Evolutionary conservation across 805 yeast genomes (phyloP), one percentile per base, ranked within the genome.

Genomic region (Suhomyces prunicola): DNA sequence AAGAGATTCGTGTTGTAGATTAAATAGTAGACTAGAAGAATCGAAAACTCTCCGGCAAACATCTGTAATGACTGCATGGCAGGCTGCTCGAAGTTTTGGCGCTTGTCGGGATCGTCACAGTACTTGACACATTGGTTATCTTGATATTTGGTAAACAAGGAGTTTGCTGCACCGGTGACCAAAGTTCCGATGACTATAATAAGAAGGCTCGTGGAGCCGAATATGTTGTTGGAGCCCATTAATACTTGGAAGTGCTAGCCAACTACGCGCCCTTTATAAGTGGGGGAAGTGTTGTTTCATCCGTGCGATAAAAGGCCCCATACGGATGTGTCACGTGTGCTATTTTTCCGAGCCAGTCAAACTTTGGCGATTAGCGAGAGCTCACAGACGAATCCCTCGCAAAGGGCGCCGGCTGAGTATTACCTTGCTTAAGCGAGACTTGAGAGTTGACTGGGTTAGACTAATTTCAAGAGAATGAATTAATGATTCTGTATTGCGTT

Each of bases 21-120:
- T 40, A 69, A 53, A 56, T 62, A 63, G 57, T 72, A 78, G 17
- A 77, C 76, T 6, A 78, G 42, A 66, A 76, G 78, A 48, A 84
- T 79, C 24, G 70, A 66, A 36, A 81, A 68, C 62, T 88, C 96
- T 23, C 92, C 96, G 4, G 86, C 65, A 62, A 88, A 88, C 94
- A 88, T 88, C 67, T 88, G 93, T 17, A 86, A 69, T 1, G 94
- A 85, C 65, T 88, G 94, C 35, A 88, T 64, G 6, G 86, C 90
- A 0, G 96, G 94, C 69, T 88, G 92, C 58, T 88, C 88, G 61
- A 87, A 88, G 53, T 71, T 67, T 36, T 70, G 66, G 46, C 74
- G 82, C n/a, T 68, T 65, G 1, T 72, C 54, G 2, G 68, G 57
- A 15, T 78, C 79, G 5, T 69, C 68, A 64, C 90, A 86, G 62